These are phyloP conservation scores for Quercus robur DNA, from an alignment of 306 rosid species.

Conservation along the genomic window DNA sequence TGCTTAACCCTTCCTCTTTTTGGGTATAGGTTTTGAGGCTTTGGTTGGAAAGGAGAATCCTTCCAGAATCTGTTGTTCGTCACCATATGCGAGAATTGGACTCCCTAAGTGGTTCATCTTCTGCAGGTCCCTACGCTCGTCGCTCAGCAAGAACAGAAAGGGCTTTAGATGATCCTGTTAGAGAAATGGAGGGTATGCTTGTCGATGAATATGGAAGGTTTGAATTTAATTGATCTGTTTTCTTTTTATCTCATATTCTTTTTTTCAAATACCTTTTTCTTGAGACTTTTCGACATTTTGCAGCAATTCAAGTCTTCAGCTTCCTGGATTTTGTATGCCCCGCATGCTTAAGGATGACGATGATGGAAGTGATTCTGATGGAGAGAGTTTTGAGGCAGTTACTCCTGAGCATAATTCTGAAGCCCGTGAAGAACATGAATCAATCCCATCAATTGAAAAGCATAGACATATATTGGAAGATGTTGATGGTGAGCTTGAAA, in stretches of 20 bases:
- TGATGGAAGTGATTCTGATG: slow-evolving; percentile 95
- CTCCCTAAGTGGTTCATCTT: slow-evolving; percentile 42
- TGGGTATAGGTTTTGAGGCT: slow-evolving; percentile 70
- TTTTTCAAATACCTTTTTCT: slow-evolving; percentile 5
- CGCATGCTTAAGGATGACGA: slow-evolving; percentile 77
- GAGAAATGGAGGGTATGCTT: slow-evolving; percentile 99
- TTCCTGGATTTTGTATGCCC: slow-evolving; percentile 95
- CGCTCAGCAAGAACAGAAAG: slow-evolving; percentile 84
- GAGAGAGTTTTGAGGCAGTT: slow-evolving; percentile 89
- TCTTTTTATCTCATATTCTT: neutral
- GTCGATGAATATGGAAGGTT: slow-evolving; percentile 99
- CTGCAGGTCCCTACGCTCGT: slow-evolving; percentile 58
- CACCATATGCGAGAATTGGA: slow-evolving; percentile 85
- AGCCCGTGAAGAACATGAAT: slow-evolving; percentile 43
- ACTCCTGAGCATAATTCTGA: slow-evolving; percentile 79
- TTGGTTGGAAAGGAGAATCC: slow-evolving; percentile 82
- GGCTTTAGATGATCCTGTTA: slow-evolving; percentile 86
- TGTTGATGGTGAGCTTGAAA: slow-evolving; percentile 97
- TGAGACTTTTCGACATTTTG: slow-evolving; percentile 25
- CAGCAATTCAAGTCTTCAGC: slow-evolving; percentile 94
- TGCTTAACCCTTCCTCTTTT: slow-evolving; percentile 21
- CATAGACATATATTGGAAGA: slow-evolving; percentile 92
- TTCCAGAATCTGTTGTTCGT: slow-evolving; percentile 69
- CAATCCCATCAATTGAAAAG: slow-evolving; percentile 42
- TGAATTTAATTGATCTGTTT: slow-evolving; percentile 29